A percentile compares a stretch with the other conserved stretches of the same genome.
phyloP scores from a whole-genome alignment of 2,329 filamentous ascomycete genomes.

The Chrysoporthe cubensis region DNA sequence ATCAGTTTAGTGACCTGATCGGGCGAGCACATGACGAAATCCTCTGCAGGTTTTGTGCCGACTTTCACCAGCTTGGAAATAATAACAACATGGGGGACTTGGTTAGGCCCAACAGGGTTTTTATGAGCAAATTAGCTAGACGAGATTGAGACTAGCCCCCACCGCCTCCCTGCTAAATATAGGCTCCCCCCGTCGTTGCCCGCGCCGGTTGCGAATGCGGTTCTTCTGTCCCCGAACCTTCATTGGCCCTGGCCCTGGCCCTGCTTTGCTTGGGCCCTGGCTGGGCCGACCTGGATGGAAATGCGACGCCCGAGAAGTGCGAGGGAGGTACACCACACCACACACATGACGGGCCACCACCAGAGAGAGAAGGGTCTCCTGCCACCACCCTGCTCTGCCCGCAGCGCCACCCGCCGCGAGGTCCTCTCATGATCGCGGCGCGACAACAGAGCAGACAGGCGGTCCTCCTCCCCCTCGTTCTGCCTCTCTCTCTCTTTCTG shows the following conservation, averaged over 20 bases:
- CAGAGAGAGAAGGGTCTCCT: no score
- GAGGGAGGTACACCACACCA: no score
- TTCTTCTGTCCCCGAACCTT: no score
- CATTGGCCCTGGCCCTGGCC: neutral
- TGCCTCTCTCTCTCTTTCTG: neutral
- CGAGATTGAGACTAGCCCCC: constrained; percentile 13
- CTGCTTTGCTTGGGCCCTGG: no score
- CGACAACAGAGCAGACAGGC: no score
- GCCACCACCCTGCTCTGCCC: no score
- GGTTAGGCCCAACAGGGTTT: neutral
- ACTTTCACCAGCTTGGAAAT: neutral
- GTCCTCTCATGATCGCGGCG: no score
- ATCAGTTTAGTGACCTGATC: constrained; percentile 7
- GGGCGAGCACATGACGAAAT: neutral
- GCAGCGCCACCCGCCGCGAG: no score
- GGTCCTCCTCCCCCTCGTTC: neutral
- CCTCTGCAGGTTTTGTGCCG: neutral
- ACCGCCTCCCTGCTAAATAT: constrained; percentile 1
- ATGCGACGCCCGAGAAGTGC: no score
- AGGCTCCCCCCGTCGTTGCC: neutral
- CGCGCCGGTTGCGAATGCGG: no score
- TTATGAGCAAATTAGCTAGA: constrained; percentile 1
- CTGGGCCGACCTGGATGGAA: no score
- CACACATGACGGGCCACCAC: no score
- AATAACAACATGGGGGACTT: neutral